A percentile compares a stretch with the other conserved stretches of the same genome.
These are phyloP conservation scores for Wilhelminamyces savonicus DNA, from an alignment of 805 yeast species.

Conservation along the genomic window DNA sequence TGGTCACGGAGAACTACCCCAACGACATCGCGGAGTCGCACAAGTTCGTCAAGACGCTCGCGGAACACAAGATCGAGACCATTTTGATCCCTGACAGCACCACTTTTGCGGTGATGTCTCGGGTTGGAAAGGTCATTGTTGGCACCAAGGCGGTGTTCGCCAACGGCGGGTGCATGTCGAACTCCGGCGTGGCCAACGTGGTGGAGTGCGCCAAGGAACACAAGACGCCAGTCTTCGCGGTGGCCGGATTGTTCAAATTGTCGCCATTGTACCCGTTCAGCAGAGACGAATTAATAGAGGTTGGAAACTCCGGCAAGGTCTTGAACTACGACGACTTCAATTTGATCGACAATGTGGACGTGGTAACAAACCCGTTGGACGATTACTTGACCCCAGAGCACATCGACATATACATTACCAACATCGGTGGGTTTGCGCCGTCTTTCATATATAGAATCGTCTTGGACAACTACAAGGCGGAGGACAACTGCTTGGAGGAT, in stretches of 20 bases:
- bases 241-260: constrained; percentile 88
- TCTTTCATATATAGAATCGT: constrained; percentile 93
- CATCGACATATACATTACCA: constrained; percentile 90
- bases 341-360: constrained; percentile 67
- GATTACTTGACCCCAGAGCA: constrained; percentile 93
- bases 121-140: constrained; percentile 92
- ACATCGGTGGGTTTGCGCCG: constrained; percentile 94
- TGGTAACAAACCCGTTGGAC: constrained; percentile 74
- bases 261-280: constrained; percentile 92
- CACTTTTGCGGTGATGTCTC: constrained; percentile 91
- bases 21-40: constrained; percentile 77
- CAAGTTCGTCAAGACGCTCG: constrained; percentile 68
- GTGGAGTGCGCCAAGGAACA: constrained; percentile 95
- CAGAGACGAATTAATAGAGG: constrained; percentile 76
- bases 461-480: constrained; percentile 84
- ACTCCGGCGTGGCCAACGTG: constrained; percentile 86
- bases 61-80: constrained; percentile 83
- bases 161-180: constrained; percentile 89
- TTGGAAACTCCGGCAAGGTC: constrained; percentile 90
- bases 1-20: constrained; percentile 89
- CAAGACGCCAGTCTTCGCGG: constrained; percentile 93
- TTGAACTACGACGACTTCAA: constrained; percentile 66
- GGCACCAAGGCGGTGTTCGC: constrained; percentile 93
- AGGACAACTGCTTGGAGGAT: constrained; percentile 60
- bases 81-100: constrained; percentile 90